phyloP scores from a whole-genome alignment of 202 grass and related monocot genomes.

The Panicum virgatum region DNA sequence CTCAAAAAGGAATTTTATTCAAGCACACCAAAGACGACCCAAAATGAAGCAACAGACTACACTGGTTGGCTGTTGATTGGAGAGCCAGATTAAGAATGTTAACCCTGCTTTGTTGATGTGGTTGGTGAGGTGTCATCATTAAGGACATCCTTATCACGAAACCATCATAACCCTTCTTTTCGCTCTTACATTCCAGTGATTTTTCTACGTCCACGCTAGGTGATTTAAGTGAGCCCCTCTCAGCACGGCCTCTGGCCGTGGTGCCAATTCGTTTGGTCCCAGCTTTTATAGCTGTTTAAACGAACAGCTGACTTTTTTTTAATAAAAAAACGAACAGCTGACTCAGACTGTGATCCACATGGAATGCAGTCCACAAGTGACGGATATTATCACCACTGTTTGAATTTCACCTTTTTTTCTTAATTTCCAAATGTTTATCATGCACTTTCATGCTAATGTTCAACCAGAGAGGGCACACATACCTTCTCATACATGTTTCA shows the following conservation, averaged over 20 bases:
- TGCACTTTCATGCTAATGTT: not conserved
- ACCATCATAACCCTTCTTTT: slow-evolving; percentile 1
- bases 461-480: not conserved
- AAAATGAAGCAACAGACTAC: not conserved
- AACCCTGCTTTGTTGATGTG: slow-evolving; percentile 37
- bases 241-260: not conserved
- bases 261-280: slow-evolving; percentile 26
- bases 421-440: not conserved
- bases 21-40: slow-evolving; percentile 37
- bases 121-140: slow-evolving; percentile 45
- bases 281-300: not conserved
- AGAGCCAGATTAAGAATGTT: slow-evolving; percentile 15
- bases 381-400: not conserved
- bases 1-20: not conserved
- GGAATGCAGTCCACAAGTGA: slow-evolving; percentile 14
- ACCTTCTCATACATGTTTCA: not conserved
- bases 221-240: slow-evolving; percentile 16
- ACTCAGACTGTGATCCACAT: slow-evolving; percentile 17
- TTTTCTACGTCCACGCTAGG: slow-evolving; percentile 37
- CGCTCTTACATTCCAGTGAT: not conserved
- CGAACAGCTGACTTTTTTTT: slow-evolving; percentile 21
- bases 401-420: not conserved
- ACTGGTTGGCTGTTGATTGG: slow-evolving; percentile 16
- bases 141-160: slow-evolving; percentile 39
- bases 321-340: slow-evolving; percentile 1